Percentiles rank a stretch among this genome's conserved stretches.
Evolutionary conservation across 768 basidiomycete genomes (phyloP).

Genomic region (Boletus sp.): DNA sequence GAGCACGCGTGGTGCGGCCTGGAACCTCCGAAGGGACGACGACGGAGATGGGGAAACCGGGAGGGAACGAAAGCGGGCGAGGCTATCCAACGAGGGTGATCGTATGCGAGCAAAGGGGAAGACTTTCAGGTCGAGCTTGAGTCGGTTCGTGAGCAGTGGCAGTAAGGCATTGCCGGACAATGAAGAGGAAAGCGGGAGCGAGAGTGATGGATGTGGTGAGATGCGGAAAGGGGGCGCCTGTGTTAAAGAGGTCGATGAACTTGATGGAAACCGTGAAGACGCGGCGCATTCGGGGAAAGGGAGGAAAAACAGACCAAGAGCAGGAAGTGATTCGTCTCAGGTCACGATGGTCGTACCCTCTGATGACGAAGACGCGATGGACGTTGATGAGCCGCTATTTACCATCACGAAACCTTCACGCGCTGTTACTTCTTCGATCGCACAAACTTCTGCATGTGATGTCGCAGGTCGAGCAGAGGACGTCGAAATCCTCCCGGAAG

Average conservation of each 20-base stretch:
- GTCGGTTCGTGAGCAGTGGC: slow-evolving; percentile 52
- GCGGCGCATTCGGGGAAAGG: background rate
- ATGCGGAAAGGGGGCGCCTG: background rate
- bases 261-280: slow-evolving; percentile 3
- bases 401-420: slow-evolving; percentile 15
- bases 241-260: slow-evolving; percentile 16
- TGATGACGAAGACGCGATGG: slow-evolving; percentile 28
- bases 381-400: slow-evolving; percentile 22
- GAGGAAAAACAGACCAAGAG: slow-evolving; percentile 7
- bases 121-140: slow-evolving; percentile 46
- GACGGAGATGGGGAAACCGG: slow-evolving; percentile 12
- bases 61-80: slow-evolving; percentile 39
- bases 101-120: slow-evolving; percentile 18
- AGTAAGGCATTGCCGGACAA: slow-evolving; percentile 25
- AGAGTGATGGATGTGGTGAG: slow-evolving; percentile 4
- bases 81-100: slow-evolving; percentile 13
- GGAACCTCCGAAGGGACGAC: slow-evolving; percentile 36
- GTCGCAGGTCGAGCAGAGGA: background rate
- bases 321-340: slow-evolving; percentile 17
- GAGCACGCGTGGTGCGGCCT: slow-evolving; percentile 49
- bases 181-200: slow-evolving; percentile 16
- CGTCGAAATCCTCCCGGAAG: slow-evolving; percentile 6
- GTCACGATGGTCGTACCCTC: slow-evolving; percentile 19
- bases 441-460: background rate
- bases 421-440: background rate